Conservation (phyloP, 345 rosid genomes). For the Syzygium aromaticum region DNA sequence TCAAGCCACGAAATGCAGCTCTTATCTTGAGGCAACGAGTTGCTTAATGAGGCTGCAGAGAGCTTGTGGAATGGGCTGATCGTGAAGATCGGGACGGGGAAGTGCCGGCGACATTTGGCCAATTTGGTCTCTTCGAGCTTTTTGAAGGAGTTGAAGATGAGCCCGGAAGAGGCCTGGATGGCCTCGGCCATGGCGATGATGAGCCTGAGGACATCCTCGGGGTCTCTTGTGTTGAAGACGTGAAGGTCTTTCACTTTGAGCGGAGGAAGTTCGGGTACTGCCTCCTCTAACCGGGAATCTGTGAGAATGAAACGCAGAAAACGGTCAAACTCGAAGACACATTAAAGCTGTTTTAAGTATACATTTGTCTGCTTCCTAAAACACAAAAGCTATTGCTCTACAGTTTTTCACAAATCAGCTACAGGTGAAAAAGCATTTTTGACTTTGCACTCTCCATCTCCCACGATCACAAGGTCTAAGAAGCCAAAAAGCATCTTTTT, state of each 20-base stretch:
- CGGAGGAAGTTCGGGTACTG: constrained; percentile 21
- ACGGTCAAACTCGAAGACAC: neutral
- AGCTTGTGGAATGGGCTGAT: constrained; percentile 32
- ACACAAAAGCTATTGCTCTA: neutral
- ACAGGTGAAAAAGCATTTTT: too few relatives aligned
- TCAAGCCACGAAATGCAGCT: constrained; percentile 24
- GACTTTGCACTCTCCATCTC: neutral
- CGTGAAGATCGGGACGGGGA: constrained; percentile 11
- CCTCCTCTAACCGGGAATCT: constrained; percentile 19
- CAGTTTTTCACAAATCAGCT: neutral
- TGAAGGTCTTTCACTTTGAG: constrained; percentile 35
- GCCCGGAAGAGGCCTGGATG: constrained; percentile 11
- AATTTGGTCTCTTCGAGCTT: constrained; percentile 12
- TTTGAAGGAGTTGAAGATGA: constrained; percentile 22
- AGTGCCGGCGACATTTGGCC: neutral
- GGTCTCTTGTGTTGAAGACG: neutral
- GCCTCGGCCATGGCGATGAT: neutral
- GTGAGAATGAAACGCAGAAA: neutral
- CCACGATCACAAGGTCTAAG: neutral
- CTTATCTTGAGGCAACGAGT: constrained; percentile 9
- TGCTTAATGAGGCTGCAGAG: constrained; percentile 6
- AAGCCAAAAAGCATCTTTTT: neutral
- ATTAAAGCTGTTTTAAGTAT: neutral
- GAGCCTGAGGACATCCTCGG: constrained; percentile 2
- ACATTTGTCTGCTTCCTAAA: neutral